phyloP scores from a whole-genome alignment of 441 rosid species.

The Erodium texanum region DNA sequence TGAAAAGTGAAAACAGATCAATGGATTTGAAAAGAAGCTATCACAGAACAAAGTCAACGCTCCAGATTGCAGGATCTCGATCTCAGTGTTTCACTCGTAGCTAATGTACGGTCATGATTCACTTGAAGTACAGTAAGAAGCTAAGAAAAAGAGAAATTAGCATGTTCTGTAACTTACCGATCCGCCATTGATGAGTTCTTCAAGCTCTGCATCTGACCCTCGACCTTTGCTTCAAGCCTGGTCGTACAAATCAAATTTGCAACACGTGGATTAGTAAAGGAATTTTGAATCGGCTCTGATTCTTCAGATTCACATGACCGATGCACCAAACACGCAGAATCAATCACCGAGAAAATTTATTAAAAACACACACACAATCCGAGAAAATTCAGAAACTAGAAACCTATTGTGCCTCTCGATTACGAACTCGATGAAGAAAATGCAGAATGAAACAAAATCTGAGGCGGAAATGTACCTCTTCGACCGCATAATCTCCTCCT shows the following conservation, averaged over 20 bases:
- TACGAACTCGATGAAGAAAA: background rate
- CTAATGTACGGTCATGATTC: conserved; percentile 34
- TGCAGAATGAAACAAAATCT: background rate
- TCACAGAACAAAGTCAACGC: conserved; percentile 43
- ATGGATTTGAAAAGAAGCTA: conserved; percentile 11
- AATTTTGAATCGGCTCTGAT: background rate
- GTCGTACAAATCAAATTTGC: background rate
- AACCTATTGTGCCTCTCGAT: background rate
- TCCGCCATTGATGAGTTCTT: conserved; percentile 54
- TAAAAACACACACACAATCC: background rate
- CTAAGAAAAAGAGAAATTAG: background rate
- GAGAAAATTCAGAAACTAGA: background rate
- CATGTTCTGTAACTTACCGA: conserved; percentile 32
- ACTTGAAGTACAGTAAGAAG: background rate
- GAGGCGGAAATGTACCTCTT: conserved; percentile 1
- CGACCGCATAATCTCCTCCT: background rate
- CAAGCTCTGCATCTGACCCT: conserved; percentile 41
- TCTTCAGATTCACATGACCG: background rate
- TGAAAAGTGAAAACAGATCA: background rate
- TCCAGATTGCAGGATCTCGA: conserved; percentile 51
- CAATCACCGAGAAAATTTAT: background rate
- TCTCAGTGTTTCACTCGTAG: conserved; percentile 32
- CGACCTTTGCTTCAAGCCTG: conserved; percentile 23
- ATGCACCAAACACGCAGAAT: background rate
- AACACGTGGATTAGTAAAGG: background rate